A percentile compares a stretch with the other conserved stretches of the same genome.
phyloP scores from a whole-genome alignment of 75 land plant species.

The Pinus taeda region DNA sequence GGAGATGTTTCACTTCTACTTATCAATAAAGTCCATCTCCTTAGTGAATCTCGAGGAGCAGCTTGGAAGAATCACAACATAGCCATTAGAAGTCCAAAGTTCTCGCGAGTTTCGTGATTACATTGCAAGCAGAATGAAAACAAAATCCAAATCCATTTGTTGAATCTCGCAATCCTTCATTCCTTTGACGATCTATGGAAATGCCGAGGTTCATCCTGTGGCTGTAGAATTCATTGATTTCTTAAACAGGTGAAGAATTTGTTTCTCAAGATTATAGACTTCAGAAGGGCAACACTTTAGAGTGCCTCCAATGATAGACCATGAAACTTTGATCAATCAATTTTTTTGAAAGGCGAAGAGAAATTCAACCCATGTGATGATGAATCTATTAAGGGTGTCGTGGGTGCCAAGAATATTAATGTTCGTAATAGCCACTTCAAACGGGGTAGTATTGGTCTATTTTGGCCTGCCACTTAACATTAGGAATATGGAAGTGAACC shows the following conservation, averaged over 20 bases:
- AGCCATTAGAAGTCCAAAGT: too few species aligned
- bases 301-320: neutral
- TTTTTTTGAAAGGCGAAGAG: neutral
- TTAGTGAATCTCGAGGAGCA: too few species aligned
- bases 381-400: constrained; percentile 16
- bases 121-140: neutral
- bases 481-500: constrained; percentile 29
- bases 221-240: constrained; percentile 73
- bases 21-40: too few species aligned
- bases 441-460: constrained; percentile 50
- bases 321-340: neutral
- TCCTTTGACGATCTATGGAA: constrained; percentile 9
- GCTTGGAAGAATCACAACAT: too few species aligned
- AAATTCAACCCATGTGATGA: constrained; percentile 8
- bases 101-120: too few species aligned
- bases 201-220: constrained; percentile 26
- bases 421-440: constrained; percentile 26
- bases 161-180: too few species aligned
- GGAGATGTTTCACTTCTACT: too few species aligned
- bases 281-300: constrained; percentile 12
- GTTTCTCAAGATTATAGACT: too few species aligned
- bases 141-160: too few species aligned
- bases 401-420: constrained; percentile 36
- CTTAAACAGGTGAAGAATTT: too few species aligned
- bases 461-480: constrained; percentile 58